Base-by-base conservation (phyloP, 129 eudicot species). In the Glebionis coronaria region DNA sequence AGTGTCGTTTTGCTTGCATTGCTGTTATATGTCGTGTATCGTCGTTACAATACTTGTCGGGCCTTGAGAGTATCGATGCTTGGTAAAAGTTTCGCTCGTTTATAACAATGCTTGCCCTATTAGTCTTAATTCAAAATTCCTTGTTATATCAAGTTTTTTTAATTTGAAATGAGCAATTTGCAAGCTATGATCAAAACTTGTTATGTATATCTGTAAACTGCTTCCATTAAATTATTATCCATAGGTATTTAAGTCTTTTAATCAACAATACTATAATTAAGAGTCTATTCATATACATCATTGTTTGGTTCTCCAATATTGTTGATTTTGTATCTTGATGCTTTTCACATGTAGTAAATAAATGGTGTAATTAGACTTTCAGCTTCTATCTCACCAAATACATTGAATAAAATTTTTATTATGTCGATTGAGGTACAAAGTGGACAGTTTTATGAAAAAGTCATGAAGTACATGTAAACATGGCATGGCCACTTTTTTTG, bases 401-500 rank as follows among this genome's bases (percentile, higher is more conserved):
- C 45, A 29, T 3, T 18, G 5, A 14, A 44, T 12, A 45, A 46
- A 10, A 23, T 27, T 29, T 35, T 18, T 2, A 42, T 44, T 25
- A 56, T 71, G 53, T 44, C 35, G 21, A 52, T 19, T 21, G 69
- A 14, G 56, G 46, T 59, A 58, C 20, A 58, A 70, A 56, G 6
- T 63, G 16, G 25, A 28, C 72, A 25, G 28, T 12, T 25, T n/a
- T 0, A 12, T 44, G 29, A 56, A 49, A 56, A 1, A 16, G 61
- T 67, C 29, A 11, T 29, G 20, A 57, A 57, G 35, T 15, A 69
- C 74, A 72, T 59, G 66, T 49, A 42, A 20, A 25, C 45, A 72
- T 68, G 49, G 2, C 66, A 56, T 73, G 71, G 63, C 68, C 51
- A 51, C 69, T 74, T 73, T 61, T n/a, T 66, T 40, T 59, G 68